These are phyloP conservation scores for apple (Malus domestica) DNA, from an alignment of 306 rosid genomes.

Conservation along the genomic window DNA sequence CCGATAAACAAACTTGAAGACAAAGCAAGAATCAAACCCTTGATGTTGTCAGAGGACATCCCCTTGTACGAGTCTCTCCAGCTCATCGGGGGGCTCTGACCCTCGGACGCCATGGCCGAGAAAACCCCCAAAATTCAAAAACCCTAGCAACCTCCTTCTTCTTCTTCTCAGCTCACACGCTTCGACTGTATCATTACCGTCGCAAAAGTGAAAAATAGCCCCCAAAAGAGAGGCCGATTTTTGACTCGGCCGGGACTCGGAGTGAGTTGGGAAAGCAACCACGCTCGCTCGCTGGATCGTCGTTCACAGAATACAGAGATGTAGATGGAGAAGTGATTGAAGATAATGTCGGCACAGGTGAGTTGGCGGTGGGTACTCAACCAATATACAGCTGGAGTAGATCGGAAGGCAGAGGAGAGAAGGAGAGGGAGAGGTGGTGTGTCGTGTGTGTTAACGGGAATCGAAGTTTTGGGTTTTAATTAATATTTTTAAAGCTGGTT, in stretches of 20 bases:
- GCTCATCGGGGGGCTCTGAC: slow-evolving; percentile 32
- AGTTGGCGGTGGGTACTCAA: not conserved
- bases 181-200: slow-evolving; percentile 5
- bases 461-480: not conserved
- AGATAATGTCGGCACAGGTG: slow-evolving; percentile 7
- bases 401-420: not conserved
- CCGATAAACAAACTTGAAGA: slow-evolving; percentile 87
- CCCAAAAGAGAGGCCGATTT: not conserved
- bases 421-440: not conserved
- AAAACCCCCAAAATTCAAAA: slow-evolving; percentile 3
- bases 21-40: slow-evolving; percentile 69
- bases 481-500: too few relatives aligned
- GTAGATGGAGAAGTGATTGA: not conserved
- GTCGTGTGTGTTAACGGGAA: not conserved
- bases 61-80: slow-evolving; percentile 59
- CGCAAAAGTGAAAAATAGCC: not conserved
- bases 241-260: not conserved
- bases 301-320: not conserved
- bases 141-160: slow-evolving; percentile 16
- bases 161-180: not conserved
- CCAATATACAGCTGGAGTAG: not conserved
- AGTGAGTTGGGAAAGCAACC: not conserved
- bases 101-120: slow-evolving; percentile 15
- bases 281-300: not conserved
- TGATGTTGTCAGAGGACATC: slow-evolving; percentile 74